phyloP scores from a whole-genome alignment of 1,284 basidiomycete species.

The Wolfiporia cocos region DNA sequence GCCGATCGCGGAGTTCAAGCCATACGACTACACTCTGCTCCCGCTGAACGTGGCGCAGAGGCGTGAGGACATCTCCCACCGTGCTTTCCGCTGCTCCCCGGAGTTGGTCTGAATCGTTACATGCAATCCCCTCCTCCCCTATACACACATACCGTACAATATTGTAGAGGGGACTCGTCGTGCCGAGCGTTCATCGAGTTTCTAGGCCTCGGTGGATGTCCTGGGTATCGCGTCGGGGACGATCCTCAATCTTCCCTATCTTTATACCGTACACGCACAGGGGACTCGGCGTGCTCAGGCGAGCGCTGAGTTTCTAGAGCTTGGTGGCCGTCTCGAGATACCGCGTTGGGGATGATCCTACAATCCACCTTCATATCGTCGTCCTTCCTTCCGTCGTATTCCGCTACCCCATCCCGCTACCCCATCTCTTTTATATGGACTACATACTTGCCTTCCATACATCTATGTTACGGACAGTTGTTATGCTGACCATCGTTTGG shows the following conservation, averaged over 20 bases:
- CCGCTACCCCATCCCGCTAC: background rate
- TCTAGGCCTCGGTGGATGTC: background rate
- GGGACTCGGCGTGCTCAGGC: background rate
- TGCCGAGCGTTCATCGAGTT: background rate
- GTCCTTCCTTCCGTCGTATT: background rate
- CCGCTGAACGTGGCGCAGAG: background rate
- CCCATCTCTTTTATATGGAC: background rate
- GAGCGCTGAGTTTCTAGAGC: conserved; percentile 4
- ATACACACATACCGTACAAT: background rate
- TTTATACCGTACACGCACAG: too few relatives aligned
- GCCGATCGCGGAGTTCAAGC: background rate
- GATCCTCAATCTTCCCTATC: background rate
- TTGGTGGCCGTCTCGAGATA: background rate
- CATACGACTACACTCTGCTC: background rate
- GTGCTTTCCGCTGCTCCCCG: background rate
- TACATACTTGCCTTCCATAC: background rate
- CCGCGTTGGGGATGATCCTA: conserved; percentile 1
- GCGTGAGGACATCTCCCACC: background rate
- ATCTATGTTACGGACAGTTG: too few relatives aligned
- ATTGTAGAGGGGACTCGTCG: background rate
- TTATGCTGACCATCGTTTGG: background rate
- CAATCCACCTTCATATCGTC: background rate
- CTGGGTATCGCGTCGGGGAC: background rate
- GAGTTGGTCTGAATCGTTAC: too few relatives aligned
- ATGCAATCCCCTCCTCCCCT: background rate